Conservation (phyloP, 768 basidiomycete genomes). For the Cystobasidium tubakii region DNA sequence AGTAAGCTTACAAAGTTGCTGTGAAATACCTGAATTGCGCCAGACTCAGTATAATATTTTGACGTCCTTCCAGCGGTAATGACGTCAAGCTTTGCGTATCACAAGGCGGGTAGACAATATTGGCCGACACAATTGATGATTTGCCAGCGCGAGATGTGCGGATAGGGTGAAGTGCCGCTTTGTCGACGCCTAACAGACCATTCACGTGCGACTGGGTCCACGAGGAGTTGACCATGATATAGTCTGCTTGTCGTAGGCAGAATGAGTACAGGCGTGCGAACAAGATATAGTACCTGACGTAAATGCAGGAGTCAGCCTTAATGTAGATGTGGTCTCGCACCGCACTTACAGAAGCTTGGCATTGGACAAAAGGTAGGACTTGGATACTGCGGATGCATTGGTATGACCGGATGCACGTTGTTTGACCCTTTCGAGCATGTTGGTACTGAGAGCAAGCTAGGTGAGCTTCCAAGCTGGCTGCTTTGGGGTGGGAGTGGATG, state of each 20-base stretch:
- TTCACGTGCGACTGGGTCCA: constrained; percentile 87
- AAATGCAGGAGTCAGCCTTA: background rate
- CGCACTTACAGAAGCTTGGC: constrained; percentile 60
- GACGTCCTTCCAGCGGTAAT: constrained; percentile 57
- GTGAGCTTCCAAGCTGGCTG: background rate
- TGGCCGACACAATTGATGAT: constrained; percentile 12
- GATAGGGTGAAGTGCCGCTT: background rate
- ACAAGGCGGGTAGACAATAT: constrained; percentile 84
- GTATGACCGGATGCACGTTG: constrained; percentile 60
- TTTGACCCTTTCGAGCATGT: constrained; percentile 79
- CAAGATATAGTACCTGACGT: constrained; percentile 78
- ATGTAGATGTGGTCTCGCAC: background rate
- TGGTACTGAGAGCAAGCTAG: constrained; percentile 54
- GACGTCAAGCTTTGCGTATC: constrained; percentile 67
- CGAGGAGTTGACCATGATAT: constrained; percentile 83
- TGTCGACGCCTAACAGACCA: constrained; percentile 55
- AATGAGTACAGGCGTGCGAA: constrained; percentile 77
- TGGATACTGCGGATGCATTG: constrained; percentile 58
- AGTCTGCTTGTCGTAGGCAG: constrained; percentile 62
- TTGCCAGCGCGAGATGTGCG: background rate
- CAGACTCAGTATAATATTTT: constrained; percentile 70
- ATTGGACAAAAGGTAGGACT: constrained; percentile 57
- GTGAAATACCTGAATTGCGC: constrained; percentile 76
- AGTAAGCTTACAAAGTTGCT: background rate
- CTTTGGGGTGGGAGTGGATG: constrained; percentile 45